Base-by-base conservation (phyloP, 208 protist genomes). In the Trypanosoma avium region DNA sequence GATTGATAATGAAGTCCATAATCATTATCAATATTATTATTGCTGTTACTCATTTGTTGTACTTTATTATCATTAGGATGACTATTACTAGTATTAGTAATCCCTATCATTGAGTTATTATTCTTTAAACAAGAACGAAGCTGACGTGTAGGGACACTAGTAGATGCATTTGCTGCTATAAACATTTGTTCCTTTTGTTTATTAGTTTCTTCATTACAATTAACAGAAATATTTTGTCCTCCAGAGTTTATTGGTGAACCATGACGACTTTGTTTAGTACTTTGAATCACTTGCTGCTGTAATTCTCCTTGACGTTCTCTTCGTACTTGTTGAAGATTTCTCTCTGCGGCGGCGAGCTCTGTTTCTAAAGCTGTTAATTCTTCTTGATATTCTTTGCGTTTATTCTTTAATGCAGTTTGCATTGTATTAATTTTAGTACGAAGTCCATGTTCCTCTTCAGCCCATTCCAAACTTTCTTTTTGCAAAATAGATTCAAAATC, bases 401-500 rank as follows among this genome's bases (percentile, higher is more conserved):
- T 42, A 45, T 81, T 70, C 46, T 77, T 77, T 22, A 85, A 70
- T 30, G 75, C 67, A 61, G 50, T 58, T 70, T 93, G 81, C 40
- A 89, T 49, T 7, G 69, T 56, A 40, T 86, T 72, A 19, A 95
- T 73, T 27, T 67, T 59, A 10, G 60, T 82, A 36, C 86, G 84
- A 38, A 89, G 61, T 2, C 54, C 29, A 65, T 88, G 86, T 68
- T 95, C 89, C 73, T 93, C 86, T 72, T 95, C 89, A 15, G 86
- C 86, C 84, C 89, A 93, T 45, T 40, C 71, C 4, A 89, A 54
- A 27, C 70, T 84, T 72, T 95, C 86, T 7, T 69, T 64, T 66
- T 93, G 83, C 56, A 95, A 77, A 1, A 55, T 30, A 21, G 55
- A 58, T 70, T 93, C 86, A 5, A 85, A 47, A 62, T 95, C 86